Conservation (phyloP, 371 early-diverging fungal genomes). For the Mortierella sp. region DNA sequence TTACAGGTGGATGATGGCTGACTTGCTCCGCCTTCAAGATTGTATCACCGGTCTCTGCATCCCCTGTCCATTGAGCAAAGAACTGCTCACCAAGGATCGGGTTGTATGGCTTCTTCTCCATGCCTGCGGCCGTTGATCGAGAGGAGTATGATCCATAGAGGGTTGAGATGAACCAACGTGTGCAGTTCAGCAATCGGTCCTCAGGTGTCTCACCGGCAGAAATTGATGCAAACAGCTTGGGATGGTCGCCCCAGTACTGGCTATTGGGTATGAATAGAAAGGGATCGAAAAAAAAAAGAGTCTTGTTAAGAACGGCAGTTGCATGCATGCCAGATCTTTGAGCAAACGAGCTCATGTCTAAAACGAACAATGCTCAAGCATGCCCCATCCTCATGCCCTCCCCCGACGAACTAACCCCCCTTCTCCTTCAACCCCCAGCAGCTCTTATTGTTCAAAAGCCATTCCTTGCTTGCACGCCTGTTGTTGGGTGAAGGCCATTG, state of each 20-base stretch:
- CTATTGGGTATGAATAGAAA: slow-evolving; percentile 44
- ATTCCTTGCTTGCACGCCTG: too few species aligned
- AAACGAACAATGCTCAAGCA: too few species aligned
- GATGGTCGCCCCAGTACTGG: slow-evolving; percentile 82
- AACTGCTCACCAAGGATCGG: slow-evolving; percentile 88
- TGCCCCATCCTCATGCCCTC: too few species aligned
- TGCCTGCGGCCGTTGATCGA: slow-evolving; percentile 51
- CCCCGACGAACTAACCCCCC: too few species aligned
- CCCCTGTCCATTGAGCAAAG: slow-evolving; percentile 73
- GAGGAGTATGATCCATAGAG: slow-evolving; percentile 75
- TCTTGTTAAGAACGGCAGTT: too few species aligned
- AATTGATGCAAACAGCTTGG: slow-evolving; percentile 72
- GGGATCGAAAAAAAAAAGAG: slow-evolving; percentile 1
- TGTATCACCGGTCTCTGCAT: slow-evolving; percentile 66
- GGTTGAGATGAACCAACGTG: slow-evolving; percentile 83
- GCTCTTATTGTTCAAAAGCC: too few species aligned
- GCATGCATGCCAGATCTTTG: too few species aligned
- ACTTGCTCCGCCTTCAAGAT: slow-evolving; percentile 79
- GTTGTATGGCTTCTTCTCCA: slow-evolving; percentile 89
- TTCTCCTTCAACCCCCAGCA: too few species aligned
- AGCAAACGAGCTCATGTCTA: too few species aligned
- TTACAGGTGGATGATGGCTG: slow-evolving; percentile 83
- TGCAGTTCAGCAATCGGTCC: slow-evolving; percentile 77
- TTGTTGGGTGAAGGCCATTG: too few species aligned
- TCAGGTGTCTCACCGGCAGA: slow-evolving; percentile 66